Conservation (phyloP, 768 basidiomycete genomes). For the Suillus clintonianus region DNA sequence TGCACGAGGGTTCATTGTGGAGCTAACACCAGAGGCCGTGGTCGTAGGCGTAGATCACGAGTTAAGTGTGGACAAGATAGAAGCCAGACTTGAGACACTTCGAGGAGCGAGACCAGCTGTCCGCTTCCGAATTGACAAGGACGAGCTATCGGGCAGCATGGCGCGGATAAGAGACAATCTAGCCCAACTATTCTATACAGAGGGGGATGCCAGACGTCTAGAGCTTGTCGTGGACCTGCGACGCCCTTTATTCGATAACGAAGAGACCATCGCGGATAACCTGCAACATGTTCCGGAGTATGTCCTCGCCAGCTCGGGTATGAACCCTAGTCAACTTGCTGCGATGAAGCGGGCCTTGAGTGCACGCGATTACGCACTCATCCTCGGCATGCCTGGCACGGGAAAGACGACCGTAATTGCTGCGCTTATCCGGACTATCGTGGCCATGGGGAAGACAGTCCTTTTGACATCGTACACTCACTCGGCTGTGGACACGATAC, state of each 20-base stretch:
- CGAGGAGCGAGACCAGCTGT: conserved; percentile 13
- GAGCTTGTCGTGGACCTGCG: conserved; percentile 82
- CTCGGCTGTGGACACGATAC: conserved; percentile 96
- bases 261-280: conserved; percentile 14
- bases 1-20: conserved; percentile 79
- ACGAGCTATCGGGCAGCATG: conserved; percentile 88
- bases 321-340: conserved; percentile 72
- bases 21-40: conserved; percentile 63
- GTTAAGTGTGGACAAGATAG: conserved; percentile 53
- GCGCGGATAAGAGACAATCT: conserved; percentile 88
- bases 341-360: conserved; percentile 76
- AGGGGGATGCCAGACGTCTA: conserved; percentile 68
- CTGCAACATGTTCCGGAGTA: conserved; percentile 30
- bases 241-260: conserved; percentile 60
- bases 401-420: conserved; percentile 97
- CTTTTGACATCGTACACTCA: conserved; percentile 94
- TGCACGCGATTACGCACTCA: conserved; percentile 87
- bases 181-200: conserved; percentile 81
- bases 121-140: conserved; percentile 89
- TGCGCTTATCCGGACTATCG: conserved; percentile 79
- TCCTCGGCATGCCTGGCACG: conserved; percentile 98
- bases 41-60: conserved; percentile 83
- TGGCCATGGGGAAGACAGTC: conserved; percentile 81
- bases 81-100: conserved; percentile 36
- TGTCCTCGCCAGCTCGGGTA: conserved; percentile 32